Evolutionary conservation across 108 stramenopile species (phyloP).

Genomic region (Cyclotella kingstonii): DNA sequence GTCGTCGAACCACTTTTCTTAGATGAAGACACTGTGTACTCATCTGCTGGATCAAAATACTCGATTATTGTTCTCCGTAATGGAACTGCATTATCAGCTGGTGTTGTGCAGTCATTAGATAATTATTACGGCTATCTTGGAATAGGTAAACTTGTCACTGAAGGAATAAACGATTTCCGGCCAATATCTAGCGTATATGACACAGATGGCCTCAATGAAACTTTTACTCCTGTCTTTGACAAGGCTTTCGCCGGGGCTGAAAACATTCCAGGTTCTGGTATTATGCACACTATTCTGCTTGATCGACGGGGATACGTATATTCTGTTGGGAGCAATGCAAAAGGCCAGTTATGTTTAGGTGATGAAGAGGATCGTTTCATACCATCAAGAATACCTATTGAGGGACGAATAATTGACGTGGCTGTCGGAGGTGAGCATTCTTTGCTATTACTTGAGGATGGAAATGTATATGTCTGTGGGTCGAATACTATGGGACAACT

Average conservation of each 20-base stretch:
- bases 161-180: conserved; percentile 26
- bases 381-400: conserved; percentile 21
- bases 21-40: conserved; percentile 7
- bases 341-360: conserved; percentile 38
- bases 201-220: not conserved
- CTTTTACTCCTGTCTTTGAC: conserved; percentile 24
- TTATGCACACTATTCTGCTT: conserved; percentile 29
- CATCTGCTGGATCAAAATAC: conserved; percentile 27
- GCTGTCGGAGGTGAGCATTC: conserved; percentile 50
- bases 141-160: conserved; percentile 12
- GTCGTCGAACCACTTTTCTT: conserved; percentile 10
- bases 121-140: conserved; percentile 36
- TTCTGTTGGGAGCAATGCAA: conserved; percentile 17
- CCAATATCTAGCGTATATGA: conserved; percentile 14
- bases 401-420: conserved; percentile 24
- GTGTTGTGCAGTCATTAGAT: conserved; percentile 18
- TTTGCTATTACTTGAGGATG: conserved; percentile 36
- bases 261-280: conserved; percentile 10
- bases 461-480: conserved; percentile 43
- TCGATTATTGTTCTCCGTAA: conserved; percentile 18
- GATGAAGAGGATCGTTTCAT: conserved; percentile 22
- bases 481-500: conserved; percentile 41
- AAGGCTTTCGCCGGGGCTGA: conserved; percentile 25
- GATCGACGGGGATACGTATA: conserved; percentile 27
- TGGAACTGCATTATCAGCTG: conserved; percentile 25